These are phyloP conservation scores for Taxawa tesnikishii DNA, from an alignment of 2,329 filamentous ascomycete genomes.

Conservation along the genomic window DNA sequence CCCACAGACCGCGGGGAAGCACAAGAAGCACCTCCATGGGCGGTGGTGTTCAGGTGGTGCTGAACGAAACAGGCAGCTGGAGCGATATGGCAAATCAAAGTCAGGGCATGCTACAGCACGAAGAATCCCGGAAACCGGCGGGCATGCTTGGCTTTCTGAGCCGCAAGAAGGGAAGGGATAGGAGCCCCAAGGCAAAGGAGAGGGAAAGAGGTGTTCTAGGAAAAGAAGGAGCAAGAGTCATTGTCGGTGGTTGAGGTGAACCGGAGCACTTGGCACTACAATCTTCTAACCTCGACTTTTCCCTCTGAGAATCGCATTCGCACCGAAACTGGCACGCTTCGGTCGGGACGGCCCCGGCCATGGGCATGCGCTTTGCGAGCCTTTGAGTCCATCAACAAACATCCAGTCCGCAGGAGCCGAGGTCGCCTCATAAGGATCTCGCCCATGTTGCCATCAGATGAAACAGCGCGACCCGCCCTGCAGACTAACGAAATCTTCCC, in stretches of 20 bases:
- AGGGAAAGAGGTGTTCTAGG: slow-evolving; percentile 73
- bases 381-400: no score
- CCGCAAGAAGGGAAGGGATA: slow-evolving; percentile 77
- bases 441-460: no score
- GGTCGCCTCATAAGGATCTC: no score
- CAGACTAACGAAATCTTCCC: no score
- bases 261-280: no score
- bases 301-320: no score
- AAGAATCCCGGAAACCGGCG: slow-evolving; percentile 42
- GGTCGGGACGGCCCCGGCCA: no score
- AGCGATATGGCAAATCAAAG: slow-evolving; percentile 80
- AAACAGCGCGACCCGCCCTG: no score
- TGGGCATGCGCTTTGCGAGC: no score
- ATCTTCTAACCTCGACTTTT: no score
- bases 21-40: slow-evolving; percentile 64
- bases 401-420: no score
- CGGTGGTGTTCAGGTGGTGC: slow-evolving; percentile 80
- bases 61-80: slow-evolving; percentile 85
- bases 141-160: slow-evolving; percentile 86
- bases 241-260: slow-evolving; percentile 28
- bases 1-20: slow-evolving; percentile 41
- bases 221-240: slow-evolving; percentile 74
- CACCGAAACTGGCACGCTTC: no score
- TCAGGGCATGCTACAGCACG: slow-evolving; percentile 48
- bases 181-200: slow-evolving; percentile 83